Conservation (phyloP, 176 grass and related monocot species). For the Juncus effusus region DNA sequence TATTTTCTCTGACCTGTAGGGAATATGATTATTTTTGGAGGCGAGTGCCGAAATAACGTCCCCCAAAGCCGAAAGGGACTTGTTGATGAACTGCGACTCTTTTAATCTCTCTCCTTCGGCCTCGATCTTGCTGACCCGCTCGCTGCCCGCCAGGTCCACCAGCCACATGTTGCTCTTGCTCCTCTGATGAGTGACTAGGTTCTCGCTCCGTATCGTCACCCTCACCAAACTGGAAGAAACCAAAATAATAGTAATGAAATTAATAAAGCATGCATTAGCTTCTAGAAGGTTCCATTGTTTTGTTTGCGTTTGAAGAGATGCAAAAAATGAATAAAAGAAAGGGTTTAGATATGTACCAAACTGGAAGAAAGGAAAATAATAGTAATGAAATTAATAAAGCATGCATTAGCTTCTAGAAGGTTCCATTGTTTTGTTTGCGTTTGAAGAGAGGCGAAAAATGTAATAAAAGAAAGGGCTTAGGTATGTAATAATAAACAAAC, state of each 20-base stretch:
- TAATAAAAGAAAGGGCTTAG: too few species aligned
- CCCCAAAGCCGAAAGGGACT: conserved; percentile 81
- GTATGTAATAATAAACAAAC: too few species aligned
- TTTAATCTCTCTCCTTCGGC: conserved; percentile 82
- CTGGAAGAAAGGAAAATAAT: not conserved
- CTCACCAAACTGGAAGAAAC: conserved; percentile 64
- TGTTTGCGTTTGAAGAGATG: not conserved
- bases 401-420: not conserved
- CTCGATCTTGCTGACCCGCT: conserved; percentile 70
- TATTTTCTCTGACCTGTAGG: conserved; percentile 84
- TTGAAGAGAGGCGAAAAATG: not conserved
- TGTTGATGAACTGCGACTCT: conserved; percentile 93
- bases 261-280: not conserved
- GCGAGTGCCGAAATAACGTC: conserved; percentile 93
- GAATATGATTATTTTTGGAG: conserved; percentile 77
- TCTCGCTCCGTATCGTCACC: conserved; percentile 64
- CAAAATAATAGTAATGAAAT: not conserved
- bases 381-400: too few species aligned
- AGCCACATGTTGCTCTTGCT: conserved; percentile 79
- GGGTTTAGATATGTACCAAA: not conserved
- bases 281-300: not conserved
- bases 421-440: not conserved
- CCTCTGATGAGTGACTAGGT: conserved; percentile 52
- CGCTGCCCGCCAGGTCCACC: conserved; percentile 93
- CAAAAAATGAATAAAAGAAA: not conserved